phyloP scores from a whole-genome alignment of 176 grass and related monocot genomes.

The Zizania latifolia region DNA sequence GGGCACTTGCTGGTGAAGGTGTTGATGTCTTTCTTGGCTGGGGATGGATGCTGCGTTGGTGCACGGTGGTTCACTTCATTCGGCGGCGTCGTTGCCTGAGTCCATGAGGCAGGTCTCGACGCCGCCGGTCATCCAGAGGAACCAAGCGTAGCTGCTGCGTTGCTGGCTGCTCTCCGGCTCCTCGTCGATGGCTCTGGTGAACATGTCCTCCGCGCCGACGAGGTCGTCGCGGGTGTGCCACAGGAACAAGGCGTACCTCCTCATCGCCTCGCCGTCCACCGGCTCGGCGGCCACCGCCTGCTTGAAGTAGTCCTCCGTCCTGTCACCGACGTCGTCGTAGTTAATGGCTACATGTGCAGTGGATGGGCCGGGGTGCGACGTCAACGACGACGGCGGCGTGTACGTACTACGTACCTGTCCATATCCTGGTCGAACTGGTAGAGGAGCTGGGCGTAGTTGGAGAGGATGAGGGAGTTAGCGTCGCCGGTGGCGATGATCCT shows the following conservation, averaged over 20 bases:
- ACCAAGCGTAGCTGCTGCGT: conserved; percentile 57
- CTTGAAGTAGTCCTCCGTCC: conserved; percentile 77
- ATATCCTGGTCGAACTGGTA: conserved; percentile 68
- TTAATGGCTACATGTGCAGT: background rate
- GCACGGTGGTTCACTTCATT: background rate
- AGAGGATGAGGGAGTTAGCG: conserved; percentile 69
- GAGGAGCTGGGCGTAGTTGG: conserved; percentile 86
- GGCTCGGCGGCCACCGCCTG: conserved; percentile 55
- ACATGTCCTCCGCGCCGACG: conserved; percentile 71
- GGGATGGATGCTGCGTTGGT: background rate
- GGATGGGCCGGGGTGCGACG: no score
- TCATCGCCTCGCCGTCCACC: conserved; percentile 67
- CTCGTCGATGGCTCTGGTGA: conserved; percentile 47
- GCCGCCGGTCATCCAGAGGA: conserved; percentile 75
- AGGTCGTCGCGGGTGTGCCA: conserved; percentile 58
- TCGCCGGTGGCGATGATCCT: conserved; percentile 40
- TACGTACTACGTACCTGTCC: conserved; percentile 62
- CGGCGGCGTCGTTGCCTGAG: background rate
- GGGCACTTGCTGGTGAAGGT: conserved; percentile 32
- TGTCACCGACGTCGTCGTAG: conserved; percentile 8
- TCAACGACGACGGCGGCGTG: background rate
- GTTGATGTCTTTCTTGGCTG: background rate
- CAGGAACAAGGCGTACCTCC: conserved; percentile 75
- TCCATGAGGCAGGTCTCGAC: conserved; percentile 63
- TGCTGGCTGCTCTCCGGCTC: conserved; percentile 60